Percentiles rank a stretch among this genome's conserved stretches.
These are phyloP conservation scores for Gaultheria prostrata DNA, from an alignment of 148 eudicot genomes.

Conservation along the genomic window DNA sequence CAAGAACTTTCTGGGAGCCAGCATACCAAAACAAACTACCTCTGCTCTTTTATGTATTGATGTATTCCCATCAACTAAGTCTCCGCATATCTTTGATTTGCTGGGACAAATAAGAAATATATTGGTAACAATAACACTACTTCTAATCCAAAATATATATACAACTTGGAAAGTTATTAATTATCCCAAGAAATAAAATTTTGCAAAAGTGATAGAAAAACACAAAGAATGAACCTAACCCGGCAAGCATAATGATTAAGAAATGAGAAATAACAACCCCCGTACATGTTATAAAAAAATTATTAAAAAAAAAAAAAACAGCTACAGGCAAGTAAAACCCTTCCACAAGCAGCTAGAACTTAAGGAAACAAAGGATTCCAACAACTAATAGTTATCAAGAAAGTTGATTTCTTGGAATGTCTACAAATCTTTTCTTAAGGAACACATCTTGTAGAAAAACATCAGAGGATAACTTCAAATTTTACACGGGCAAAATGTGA, in stretches of 20 bases:
- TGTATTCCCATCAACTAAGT: constrained; percentile 34
- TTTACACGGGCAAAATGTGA: neutral
- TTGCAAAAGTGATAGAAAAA: neutral
- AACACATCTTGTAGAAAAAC: neutral
- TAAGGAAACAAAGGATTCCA: neutral
- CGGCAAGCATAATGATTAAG: neutral
- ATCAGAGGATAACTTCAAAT: neutral
- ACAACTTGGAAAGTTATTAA: neutral
- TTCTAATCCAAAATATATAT: neutral
- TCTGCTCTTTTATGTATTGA: constrained; percentile 44
- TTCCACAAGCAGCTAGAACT: neutral
- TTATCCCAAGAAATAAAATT: neutral
- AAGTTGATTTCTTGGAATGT: neutral
- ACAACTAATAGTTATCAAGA: neutral
- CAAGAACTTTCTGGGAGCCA: constrained; percentile 88
- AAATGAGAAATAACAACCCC: neutral
- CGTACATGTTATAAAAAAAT: neutral
- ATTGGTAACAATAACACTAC: neutral
- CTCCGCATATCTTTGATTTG: constrained; percentile 37
- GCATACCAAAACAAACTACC: constrained; percentile 77
- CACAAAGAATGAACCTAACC: neutral
- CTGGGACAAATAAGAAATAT: constrained; percentile 32
- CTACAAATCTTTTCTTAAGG: neutral
- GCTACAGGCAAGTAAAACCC: neutral
- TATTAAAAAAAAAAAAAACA: neutral